phyloP scores from a whole-genome alignment of 169 alveolate genomes.

The Plasmodium berghei region DNA sequence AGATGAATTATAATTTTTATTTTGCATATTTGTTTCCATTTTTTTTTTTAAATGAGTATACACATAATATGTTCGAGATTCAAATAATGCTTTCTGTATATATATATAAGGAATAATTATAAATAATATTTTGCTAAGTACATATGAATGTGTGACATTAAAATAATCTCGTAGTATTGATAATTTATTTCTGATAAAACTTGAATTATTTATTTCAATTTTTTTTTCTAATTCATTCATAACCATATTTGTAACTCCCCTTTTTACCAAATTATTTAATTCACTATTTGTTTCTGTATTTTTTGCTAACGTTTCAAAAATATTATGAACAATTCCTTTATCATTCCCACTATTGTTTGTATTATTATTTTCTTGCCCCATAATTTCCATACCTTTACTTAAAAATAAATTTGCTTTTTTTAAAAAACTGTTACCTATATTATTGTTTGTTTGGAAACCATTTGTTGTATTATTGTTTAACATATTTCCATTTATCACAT shows the following conservation, averaged over 20 bases:
- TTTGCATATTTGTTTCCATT: conserved; percentile 22
- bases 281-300: conserved; percentile 22
- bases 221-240: conserved; percentile 64
- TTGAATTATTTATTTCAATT: conserved; percentile 39
- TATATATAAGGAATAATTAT: conserved; percentile 68
- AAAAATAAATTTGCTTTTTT: too few species aligned
- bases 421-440: too few species aligned
- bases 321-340: conserved; percentile 44
- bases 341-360: not conserved
- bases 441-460: too few species aligned
- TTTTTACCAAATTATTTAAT: conserved; percentile 44
- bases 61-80: conserved; percentile 70
- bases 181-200: conserved; percentile 48
- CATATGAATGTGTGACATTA: conserved; percentile 68
- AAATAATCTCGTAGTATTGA: conserved; percentile 38
- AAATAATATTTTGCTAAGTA: conserved; percentile 38
- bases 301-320: conserved; percentile 47
- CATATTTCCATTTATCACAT: too few species aligned
- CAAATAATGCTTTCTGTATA: conserved; percentile 65
- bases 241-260: conserved; percentile 41
- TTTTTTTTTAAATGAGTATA: conserved; percentile 52
- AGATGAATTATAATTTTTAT: conserved; percentile 9
- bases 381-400: not conserved
- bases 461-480: too few species aligned
- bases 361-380: not conserved